Evolutionary conservation across 371 early-diverging fungal species (phyloP), one percentile per base, ranked within the genome.

Genomic region (Mucor racemosus): DNA sequence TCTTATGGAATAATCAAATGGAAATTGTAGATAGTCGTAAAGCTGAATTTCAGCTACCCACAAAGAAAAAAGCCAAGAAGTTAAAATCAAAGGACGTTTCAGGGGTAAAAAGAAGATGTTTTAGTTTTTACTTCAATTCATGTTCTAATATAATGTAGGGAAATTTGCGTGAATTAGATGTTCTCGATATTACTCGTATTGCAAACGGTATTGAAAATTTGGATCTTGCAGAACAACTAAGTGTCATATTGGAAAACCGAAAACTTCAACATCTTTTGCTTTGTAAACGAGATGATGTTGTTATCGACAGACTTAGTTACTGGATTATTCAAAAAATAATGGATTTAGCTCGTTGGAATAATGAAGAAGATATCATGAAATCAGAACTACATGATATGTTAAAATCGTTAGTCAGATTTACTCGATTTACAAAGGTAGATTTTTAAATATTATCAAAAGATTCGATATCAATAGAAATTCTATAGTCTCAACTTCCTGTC

Each of bases 271-370:
- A 85, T 69, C 58, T 82, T 5, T 35, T 87, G 19, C 56, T 76
- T 7, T 78, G 78, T 62, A 62, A 71, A 36, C 71, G 72, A 19
- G 50, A 67, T 31, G 54, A 40, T 64, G 8, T 77, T 14, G 67
- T 73, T 21, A 69, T 85, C 36, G 64, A 73, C 13, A 71, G 87
- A 26, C 76, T 87, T 26, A 79, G 81, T 48, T 71, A 73, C 14
- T 83, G 82, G 84, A 65, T 87, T 6, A 74, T 69, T 26, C 80
- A 85, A 48, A 73, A 76, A 13, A 57, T 87, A 8, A 68, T 78
- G 70, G 77, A 82, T 61, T 54, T 84, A 9, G 59, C 78, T 42
- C 67, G 74, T 46, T 82, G 79, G 75, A 64, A 59, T 15, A 79
- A 81, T 40, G 78, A 72, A 10, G 76, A 76, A 4, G 75, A 66